These are phyloP conservation scores for Monilinia vaccinii-corymbosi DNA, from an alignment of 2,329 filamentous ascomycete genomes.

Conservation along the genomic window DNA sequence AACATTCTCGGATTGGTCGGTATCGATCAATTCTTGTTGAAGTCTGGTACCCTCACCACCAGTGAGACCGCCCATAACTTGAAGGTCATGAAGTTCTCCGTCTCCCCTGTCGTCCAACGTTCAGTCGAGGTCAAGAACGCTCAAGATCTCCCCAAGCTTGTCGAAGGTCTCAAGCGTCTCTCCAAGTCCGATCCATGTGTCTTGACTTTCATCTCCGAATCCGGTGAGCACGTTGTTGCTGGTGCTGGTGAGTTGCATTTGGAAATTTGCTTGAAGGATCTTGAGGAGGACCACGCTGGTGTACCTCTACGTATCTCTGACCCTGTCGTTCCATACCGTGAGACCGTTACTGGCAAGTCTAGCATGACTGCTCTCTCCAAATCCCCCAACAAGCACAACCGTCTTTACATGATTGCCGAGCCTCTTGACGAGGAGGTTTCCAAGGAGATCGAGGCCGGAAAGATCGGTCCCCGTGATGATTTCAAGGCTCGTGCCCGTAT, in stretches of 20 bases:
- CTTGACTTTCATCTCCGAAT: constrained; percentile 77
- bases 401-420: constrained; percentile 91
- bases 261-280: constrained; percentile 99
- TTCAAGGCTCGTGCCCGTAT: constrained; percentile 97
- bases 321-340: constrained; percentile 97
- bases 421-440: constrained; percentile 88
- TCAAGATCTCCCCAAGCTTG: constrained; percentile 98
- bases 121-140: constrained; percentile 99
- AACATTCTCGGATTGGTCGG: constrained; percentile 99
- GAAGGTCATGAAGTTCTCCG: constrained; percentile 99
- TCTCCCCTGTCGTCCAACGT: constrained; percentile 96
- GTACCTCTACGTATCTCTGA: constrained; percentile 96
- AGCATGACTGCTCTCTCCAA: constrained; percentile 97
- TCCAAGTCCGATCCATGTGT: constrained; percentile 99
- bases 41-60: constrained; percentile 99
- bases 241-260: constrained; percentile 99
- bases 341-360: constrained; percentile 78
- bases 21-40: constrained; percentile 99
- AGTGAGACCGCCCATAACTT: constrained; percentile 97
- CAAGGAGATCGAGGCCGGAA: constrained; percentile 82
- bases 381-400: constrained; percentile 99
- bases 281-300: constrained; percentile 98
- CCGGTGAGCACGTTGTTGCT: constrained; percentile 97
- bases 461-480: constrained; percentile 92
- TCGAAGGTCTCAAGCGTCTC: constrained; percentile 99